These are phyloP conservation scores for Monoraphidium neglectum DNA, from an alignment of 139 green algal genomes.

Conservation along the genomic window DNA sequence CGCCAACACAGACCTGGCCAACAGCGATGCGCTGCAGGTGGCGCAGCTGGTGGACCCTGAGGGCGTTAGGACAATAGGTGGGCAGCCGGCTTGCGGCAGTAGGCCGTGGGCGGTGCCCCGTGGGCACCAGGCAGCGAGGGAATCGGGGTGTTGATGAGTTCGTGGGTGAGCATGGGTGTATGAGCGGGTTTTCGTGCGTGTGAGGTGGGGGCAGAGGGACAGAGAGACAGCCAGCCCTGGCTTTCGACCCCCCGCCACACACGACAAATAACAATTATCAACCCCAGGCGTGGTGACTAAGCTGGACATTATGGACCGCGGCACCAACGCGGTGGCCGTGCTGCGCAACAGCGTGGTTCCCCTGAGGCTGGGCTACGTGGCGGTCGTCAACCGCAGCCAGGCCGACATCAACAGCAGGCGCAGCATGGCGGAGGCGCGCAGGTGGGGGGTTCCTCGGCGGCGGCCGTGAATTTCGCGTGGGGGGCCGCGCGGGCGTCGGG, in stretches of 20 bases:
- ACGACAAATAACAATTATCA: too few species aligned
- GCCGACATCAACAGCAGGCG: conserved; percentile 73
- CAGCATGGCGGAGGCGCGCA: conserved; percentile 49
- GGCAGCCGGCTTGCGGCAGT: conserved; percentile 6
- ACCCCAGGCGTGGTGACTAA: conserved; percentile 71
- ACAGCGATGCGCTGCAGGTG: conserved; percentile 83
- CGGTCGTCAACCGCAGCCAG: conserved; percentile 87
- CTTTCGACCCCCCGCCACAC: too few species aligned
- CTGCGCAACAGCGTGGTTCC: conserved; percentile 89
- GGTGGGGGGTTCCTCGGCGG: conserved; percentile 52
- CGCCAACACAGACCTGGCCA: conserved; percentile 86
- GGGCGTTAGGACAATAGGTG: conserved; percentile 69
- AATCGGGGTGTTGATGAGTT: not conserved
- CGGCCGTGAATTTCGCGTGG: too few species aligned
- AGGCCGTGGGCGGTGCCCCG: too few species aligned
- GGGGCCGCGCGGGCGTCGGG: too few species aligned
- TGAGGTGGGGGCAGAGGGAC: not conserved
- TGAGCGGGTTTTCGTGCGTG: not conserved
- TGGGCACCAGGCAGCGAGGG: too few species aligned
- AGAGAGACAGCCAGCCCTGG: too few species aligned
- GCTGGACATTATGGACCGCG: conserved; percentile 94
- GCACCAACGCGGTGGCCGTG: conserved; percentile 75
- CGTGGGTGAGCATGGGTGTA: too few species aligned
- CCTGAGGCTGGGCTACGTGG: conserved; percentile 92
- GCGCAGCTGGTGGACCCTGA: conserved; percentile 79